Evolutionary conservation across 2,329 filamentous ascomycete species (phyloP).

Genomic region (Elsinoe australis): DNA sequence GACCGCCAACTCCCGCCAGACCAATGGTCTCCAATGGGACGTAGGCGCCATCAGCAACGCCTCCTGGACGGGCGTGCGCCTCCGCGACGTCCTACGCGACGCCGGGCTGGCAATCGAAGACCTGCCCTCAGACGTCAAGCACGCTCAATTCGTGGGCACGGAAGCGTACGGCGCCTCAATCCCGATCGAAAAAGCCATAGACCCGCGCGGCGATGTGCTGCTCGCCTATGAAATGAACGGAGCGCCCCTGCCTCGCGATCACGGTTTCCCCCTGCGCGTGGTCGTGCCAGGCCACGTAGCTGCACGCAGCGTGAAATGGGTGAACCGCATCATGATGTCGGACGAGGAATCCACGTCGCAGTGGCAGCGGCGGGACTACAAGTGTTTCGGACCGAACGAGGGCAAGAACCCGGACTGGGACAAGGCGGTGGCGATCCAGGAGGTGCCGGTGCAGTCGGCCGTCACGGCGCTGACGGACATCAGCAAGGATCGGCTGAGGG

Average conservation of each 20-base stretch:
- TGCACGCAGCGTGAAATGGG: conserved; percentile 62
- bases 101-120: conserved; percentile 43
- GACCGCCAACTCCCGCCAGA: conserved; percentile 42
- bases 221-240: conserved; percentile 56
- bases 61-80: conserved; percentile 50
- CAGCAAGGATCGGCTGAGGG: no score
- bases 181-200: conserved; percentile 51
- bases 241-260: conserved; percentile 53
- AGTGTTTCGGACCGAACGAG: no score
- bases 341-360: conserved; percentile 59
- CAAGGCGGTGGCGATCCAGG: no score
- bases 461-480: no score
- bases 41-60: conserved; percentile 55
- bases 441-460: no score
- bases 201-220: conserved; percentile 56
- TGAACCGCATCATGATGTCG: conserved; percentile 55
- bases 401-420: no score
- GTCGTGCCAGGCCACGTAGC: conserved; percentile 54
- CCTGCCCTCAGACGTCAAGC: conserved; percentile 34
- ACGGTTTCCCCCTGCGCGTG: conserved; percentile 50
- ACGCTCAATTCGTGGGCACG: conserved; percentile 52
- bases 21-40: conserved; percentile 54
- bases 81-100: conserved; percentile 50
- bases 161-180: conserved; percentile 58
- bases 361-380: conserved; percentile 62